A percentile compares a stretch with the other conserved stretches of the same genome.
Evolutionary conservation across 805 yeast genomes (phyloP).

Genomic region (Ogataea trehaloabstinens): DNA sequence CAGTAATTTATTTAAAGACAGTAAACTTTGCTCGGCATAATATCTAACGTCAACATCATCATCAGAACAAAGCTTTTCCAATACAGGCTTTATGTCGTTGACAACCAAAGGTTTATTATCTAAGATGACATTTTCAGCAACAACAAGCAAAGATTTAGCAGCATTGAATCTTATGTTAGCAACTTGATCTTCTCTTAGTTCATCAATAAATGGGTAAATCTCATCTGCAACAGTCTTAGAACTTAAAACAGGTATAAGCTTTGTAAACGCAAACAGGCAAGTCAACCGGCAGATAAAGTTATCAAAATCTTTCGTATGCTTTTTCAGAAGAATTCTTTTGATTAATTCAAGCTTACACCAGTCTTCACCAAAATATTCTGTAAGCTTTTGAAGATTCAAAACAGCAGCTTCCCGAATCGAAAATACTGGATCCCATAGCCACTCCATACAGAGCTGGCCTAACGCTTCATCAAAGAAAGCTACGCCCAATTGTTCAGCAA

Average conservation of each 20-base stretch:
- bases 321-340: conserved; percentile 60
- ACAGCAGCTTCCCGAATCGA: conserved; percentile 98
- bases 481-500: conserved; percentile 92
- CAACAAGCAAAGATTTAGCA: conserved; percentile 73
- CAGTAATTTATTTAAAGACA: conserved; percentile 17
- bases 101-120: conserved; percentile 40
- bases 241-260: conserved; percentile 69
- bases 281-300: conserved; percentile 93
- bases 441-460: conserved; percentile 88
- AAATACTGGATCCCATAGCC: conserved; percentile 98
- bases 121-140: conserved; percentile 50
- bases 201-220: conserved; percentile 76
- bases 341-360: conserved; percentile 91
- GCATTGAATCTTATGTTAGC: conserved; percentile 95
- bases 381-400: conserved; percentile 69
- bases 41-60: conserved; percentile 86
- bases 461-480: conserved; percentile 90
- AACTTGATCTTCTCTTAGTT: conserved; percentile 73
- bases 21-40: conserved; percentile 61
- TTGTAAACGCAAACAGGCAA: conserved; percentile 82
- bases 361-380: conserved; percentile 84
- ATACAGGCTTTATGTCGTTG: conserved; percentile 57
- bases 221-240: conserved; percentile 56
- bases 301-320: conserved; percentile 35
- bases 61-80: conserved; percentile 67